A percentile compares a stretch with the other conserved stretches of the same genome.
phyloP scores from a whole-genome alignment of 768 basidiomycete species.

The Chalciporus pseudorubinellus region DNA sequence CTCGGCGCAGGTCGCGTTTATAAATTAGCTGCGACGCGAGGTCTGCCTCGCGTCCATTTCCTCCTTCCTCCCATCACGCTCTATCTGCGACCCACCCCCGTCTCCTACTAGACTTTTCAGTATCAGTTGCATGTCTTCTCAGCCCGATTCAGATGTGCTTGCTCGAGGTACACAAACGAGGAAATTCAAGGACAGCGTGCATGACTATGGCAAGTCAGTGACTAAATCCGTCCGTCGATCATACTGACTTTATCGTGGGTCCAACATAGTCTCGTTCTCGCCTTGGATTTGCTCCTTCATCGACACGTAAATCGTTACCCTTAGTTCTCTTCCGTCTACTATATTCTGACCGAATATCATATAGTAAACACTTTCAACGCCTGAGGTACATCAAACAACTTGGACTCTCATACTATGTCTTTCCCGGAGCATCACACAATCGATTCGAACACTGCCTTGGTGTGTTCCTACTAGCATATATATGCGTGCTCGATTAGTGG shows the following conservation, averaged over 20 bases:
- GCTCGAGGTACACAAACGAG: constrained; percentile 11
- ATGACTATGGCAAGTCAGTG: constrained; percentile 38
- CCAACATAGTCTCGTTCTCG: constrained; percentile 26
- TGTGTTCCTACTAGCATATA: constrained; percentile 21
- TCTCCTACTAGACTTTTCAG: too few relatives aligned
- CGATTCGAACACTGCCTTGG: constrained; percentile 86
- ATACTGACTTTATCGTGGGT: not conserved
- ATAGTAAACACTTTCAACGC: constrained; percentile 73
- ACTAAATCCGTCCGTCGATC: not conserved
- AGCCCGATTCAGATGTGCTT: not conserved
- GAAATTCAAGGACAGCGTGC: constrained; percentile 40
- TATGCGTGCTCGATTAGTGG: too few relatives aligned
- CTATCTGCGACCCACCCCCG: too few relatives aligned
- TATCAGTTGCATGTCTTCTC: not conserved
- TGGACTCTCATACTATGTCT: constrained; percentile 72
- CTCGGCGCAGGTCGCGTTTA: not conserved
- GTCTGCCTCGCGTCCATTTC: not conserved
- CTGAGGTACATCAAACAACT: constrained; percentile 78
- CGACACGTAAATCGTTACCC: constrained; percentile 54
- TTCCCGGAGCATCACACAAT: constrained; percentile 76
- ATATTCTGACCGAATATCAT: not conserved
- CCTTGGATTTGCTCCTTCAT: constrained; percentile 49
- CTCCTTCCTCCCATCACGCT: not conserved
- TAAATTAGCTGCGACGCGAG: not conserved
- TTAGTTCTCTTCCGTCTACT: not conserved